A percentile compares a stretch with the other conserved stretches of the same genome.
These are phyloP conservation scores for Phytophthora lateralis DNA, from an alignment of 352 stramenopile species.

Conservation along the genomic window DNA sequence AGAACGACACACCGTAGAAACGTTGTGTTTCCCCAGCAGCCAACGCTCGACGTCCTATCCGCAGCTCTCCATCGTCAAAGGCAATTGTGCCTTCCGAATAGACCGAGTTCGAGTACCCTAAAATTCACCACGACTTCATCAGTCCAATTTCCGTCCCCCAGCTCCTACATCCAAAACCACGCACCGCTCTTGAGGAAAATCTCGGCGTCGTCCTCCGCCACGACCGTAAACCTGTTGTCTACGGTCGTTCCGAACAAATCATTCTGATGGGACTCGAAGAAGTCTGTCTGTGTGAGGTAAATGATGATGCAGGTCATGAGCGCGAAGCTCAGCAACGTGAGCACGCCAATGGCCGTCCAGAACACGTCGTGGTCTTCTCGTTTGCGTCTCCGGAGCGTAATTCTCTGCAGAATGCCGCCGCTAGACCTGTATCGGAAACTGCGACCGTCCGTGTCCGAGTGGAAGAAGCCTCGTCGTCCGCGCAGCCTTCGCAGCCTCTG, in stretches of 20 bases:
- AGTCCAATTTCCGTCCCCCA: neutral
- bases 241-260: constrained; percentile 84
- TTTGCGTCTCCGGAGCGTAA: constrained; percentile 67
- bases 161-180: neutral
- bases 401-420: constrained; percentile 51
- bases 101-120: constrained; percentile 76
- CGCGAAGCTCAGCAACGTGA: constrained; percentile 71
- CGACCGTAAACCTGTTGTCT: constrained; percentile 82
- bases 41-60: constrained; percentile 60
- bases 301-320: constrained; percentile 65
- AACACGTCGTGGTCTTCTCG: constrained; percentile 62
- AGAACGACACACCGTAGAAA: constrained; percentile 78
- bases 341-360: constrained; percentile 73
- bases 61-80: constrained; percentile 66
- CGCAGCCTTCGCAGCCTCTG: constrained; percentile 40
- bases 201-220: constrained; percentile 73
- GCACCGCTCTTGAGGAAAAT: constrained; percentile 84
- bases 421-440: constrained; percentile 43
- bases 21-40: constrained; percentile 51
- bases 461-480: constrained; percentile 63
- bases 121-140: neutral
- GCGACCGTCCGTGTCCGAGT: constrained; percentile 28
- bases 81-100: constrained; percentile 76
- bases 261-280: constrained; percentile 82
- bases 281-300: constrained; percentile 81